Base-by-base conservation (phyloP, 768 basidiomycete species). In the Mycena maculata region DNA sequence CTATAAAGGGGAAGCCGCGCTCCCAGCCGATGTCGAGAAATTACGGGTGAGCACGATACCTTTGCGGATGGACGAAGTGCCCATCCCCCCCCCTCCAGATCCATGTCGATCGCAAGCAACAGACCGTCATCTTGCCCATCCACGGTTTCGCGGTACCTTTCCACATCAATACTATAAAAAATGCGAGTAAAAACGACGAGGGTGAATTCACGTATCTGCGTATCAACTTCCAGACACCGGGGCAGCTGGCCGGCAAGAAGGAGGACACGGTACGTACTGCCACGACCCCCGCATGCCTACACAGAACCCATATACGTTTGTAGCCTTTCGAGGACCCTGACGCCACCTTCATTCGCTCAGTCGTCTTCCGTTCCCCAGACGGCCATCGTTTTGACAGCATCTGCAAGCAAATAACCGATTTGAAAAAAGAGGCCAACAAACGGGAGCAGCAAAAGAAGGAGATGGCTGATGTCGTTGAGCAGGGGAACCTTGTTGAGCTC, bases 91-190 rank as follows among this genome's bases (percentile, higher is more conserved):
- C 36, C 53, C 20, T 41, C 9, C 71, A 99, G 96, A 93, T 99
- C 60, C 88, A 85, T 68, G 93, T 99, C 28, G 98, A 99, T 76
- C 90, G 93, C 72, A 95, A 95, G 76, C 88, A 92, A 18, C 90
- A 93, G 67, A 94, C 96, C 0, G 91, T 99, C 56, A 87, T 99
- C 49, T 79, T 99, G 4, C 98, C 98, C 18, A 90, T 99, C 69
- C 89, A 98, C 73, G 98, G 98, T 4, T 98, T 92, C 73, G 95
- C 96, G 0, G 96, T 97, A 0, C 96, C 97, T 0, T 98, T 97
- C 84, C 98, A 99, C 76, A 96, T 99, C 80, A 97, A 97, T 75
- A 95, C 95, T 2, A 95, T 99, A 70, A 99, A 99, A 82, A 99
- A 97, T 76, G 93, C 92, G 31, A 96, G 93, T 83, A 99, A 99